Percentiles rank a stretch among this genome's conserved stretches.
phyloP scores from a whole-genome alignment of 2,329 filamentous ascomycete genomes.

The Dothistroma septosporum region DNA sequence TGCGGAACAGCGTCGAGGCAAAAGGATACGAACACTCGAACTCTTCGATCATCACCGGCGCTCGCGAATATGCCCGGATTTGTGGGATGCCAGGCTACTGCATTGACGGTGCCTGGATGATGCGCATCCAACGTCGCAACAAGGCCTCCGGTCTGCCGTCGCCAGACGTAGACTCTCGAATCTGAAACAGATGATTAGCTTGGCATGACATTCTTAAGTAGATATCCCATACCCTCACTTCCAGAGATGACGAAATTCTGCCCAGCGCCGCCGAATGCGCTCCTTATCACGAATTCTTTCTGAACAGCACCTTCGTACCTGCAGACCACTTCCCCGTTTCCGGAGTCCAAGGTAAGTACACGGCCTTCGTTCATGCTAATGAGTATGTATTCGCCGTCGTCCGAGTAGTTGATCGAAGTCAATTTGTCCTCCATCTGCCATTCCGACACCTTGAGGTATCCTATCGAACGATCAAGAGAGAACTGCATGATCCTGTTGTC shows the following conservation, averaged over 20 bases:
- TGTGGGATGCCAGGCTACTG: constrained; percentile 81
- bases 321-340: constrained; percentile 65
- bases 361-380: constrained; percentile 76
- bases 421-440: constrained; percentile 65
- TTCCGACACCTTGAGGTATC: constrained; percentile 66
- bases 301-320: constrained; percentile 73
- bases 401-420: constrained; percentile 75
- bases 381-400: constrained; percentile 74
- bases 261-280: constrained; percentile 79
- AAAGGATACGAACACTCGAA: constrained; percentile 68
- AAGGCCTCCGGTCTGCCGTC: constrained; percentile 72
- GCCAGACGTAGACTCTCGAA: constrained; percentile 78
- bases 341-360: constrained; percentile 73
- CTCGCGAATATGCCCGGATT: constrained; percentile 84
- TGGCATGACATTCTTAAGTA: neutral
- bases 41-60: constrained; percentile 78
- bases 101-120: constrained; percentile 70
- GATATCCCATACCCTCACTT: constrained; percentile 65
- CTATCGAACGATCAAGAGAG: constrained; percentile 60
- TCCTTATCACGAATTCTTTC: constrained; percentile 73
- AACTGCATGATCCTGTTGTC: constrained; percentile 72
- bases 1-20: neutral
- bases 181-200: constrained; percentile 41
- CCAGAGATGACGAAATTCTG: constrained; percentile 90
- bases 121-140: constrained; percentile 77